These are phyloP conservation scores for Myochromella boudieri DNA, from an alignment of 768 basidiomycete genomes.

Conservation along the genomic window DNA sequence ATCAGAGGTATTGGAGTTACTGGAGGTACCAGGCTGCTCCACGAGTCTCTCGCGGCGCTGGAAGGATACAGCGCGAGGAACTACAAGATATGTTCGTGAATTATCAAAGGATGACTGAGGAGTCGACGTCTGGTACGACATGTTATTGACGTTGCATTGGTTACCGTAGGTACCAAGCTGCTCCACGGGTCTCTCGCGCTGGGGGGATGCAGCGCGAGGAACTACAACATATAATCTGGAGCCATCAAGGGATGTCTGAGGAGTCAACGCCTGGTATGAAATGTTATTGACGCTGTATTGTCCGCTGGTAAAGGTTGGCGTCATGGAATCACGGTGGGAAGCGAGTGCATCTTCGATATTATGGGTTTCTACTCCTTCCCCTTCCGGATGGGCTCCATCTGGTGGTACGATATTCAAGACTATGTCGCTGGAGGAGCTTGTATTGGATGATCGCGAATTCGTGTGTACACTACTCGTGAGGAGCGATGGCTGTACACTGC, in stretches of 20 bases:
- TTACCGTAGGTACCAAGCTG: neutral
- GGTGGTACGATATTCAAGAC: slow-evolving; percentile 6
- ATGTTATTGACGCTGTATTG: neutral
- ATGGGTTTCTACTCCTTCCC: neutral
- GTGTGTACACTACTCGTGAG: neutral
- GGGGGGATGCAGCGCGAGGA: slow-evolving; percentile 2
- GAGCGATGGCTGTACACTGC: too few species aligned
- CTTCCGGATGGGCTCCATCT: neutral
- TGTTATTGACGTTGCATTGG: neutral
- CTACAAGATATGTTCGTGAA: slow-evolving; percentile 2
- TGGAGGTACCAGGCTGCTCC: neutral
- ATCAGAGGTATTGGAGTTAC: too few species aligned
- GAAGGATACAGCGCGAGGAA: slow-evolving; percentile 1
- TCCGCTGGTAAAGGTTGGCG: slow-evolving; percentile 1
- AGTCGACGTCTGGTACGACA: neutral
- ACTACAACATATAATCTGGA: slow-evolving; percentile 4
- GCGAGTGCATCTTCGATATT: neutral
- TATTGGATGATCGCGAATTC: neutral
- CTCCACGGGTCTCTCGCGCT: neutral
- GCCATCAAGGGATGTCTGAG: neutral
- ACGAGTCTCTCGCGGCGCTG: neutral
- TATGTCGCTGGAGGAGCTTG: neutral
- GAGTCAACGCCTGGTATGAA: neutral
- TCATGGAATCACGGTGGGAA: neutral
- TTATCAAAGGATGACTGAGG: neutral